Evolutionary conservation across 257 asterid species (phyloP), one percentile per base, ranked within the genome.

Genomic region (Solanum ossicruentum): DNA sequence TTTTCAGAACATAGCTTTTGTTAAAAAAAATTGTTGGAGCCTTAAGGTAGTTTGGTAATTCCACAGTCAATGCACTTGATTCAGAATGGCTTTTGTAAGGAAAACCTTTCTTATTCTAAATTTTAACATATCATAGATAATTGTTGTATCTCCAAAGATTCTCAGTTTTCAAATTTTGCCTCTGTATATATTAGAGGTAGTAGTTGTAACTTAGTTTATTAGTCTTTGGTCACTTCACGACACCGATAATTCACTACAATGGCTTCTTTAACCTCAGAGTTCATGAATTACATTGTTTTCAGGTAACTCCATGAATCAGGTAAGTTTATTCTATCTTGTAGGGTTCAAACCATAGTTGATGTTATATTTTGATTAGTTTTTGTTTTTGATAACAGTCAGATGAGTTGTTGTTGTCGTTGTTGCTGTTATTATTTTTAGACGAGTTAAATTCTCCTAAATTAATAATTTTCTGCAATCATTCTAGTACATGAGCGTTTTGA

Each of bases 251-350:
- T 85, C 75, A 81, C 83, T 72, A 71, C 10, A 85, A 95, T 91
- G 98, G 83, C 88, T 28, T 88, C 98, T 81, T 65, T 95, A 55
- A 92, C 97, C 82, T 94, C 97, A 49, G 81, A 87, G 70, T 96
- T 93, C 90, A 82, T 95, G 84, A 94, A 95, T 87, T 95, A 92
- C 88, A 94, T 95, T 57, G 88, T 95, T 88, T 95, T 94, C 89
- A 94, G 98, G 17, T 94, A 94, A 80, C 95, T 94, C 39, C 93
- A 91, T 86, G 97, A 95, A 92, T 95, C 98, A 86, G 98, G 98
- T 95, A 58, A 16, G 16, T 45, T 52, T 36, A 54, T 84, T 7
- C 10, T 21, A 63, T 63, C 41, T 71, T 70, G 41, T 71, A 20
- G 79, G 55, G 55, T 71, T 71, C 80, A 41, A 71, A 71, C 32